Base-by-base conservation (phyloP, 2,329 filamentous ascomycete species). In the Ceratocystis huliohia region DNA sequence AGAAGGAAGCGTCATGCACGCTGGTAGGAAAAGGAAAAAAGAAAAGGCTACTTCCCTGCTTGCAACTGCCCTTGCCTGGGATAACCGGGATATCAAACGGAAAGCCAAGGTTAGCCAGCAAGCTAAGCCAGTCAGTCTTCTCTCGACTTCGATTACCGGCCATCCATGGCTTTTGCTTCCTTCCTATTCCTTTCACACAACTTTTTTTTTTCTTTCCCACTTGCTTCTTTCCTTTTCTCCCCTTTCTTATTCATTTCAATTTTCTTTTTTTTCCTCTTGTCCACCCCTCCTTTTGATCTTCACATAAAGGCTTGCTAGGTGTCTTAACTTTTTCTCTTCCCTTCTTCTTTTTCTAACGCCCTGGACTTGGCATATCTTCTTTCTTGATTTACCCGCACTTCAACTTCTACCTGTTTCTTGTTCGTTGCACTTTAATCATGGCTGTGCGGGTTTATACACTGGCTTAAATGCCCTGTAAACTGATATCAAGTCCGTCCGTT, bases 301-400 rank as follows among this genome's bases (percentile, higher is more conserved):
- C 37, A 41, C 37, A 41, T 41, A 41, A 41, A 41, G 37, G 10
- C 37, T 41, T 41, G 10, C 37, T 41, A 5, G 37, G 10, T 41
- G 37, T 41, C 37, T 41, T 30, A 15, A 28, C n/a, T 59, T 56
- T 53, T 59, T 41, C 48, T 59, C 59, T 50, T 41, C 33, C 5
- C 7, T 28, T 48, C 63, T 56, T 17, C 37, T 62, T 57, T 64
- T 53, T 56, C 33, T 63, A 22, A n/a, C 63, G 41, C 41, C 28
- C 44, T 59, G 6, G 45, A 61, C 46, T 64, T 56, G 33, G 63
- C 57, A n/a, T 65, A 57, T 61, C 37, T 10, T 59, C 53, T 64
- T 41, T 61, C 44, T 46, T 50, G 33, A 17, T 59, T 28, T 33
- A 22, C 44, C 41, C 30, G 5, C 22, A 20, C 45, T 53, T 66